Evolutionary conservation across 176 grass and related monocot genomes (phyloP).

Genomic region (Themeda triandra): DNA sequence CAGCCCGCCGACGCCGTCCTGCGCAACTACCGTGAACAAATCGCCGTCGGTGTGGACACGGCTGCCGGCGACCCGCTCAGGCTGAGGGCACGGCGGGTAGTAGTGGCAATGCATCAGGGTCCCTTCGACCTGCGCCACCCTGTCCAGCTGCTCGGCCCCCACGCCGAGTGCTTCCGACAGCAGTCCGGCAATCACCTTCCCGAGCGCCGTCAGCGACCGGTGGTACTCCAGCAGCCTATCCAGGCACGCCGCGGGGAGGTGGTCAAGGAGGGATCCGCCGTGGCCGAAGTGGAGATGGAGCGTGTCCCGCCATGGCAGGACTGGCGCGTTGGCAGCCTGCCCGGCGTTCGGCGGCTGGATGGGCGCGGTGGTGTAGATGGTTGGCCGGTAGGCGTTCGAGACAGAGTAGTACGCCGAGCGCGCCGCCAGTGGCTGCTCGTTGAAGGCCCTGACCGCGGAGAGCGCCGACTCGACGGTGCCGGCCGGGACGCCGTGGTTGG

Average conservation of each 20-base stretch:
- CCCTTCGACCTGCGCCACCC: background rate
- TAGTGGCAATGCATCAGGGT: slow-evolving; percentile 49
- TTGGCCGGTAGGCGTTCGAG: background rate
- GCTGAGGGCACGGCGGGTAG: slow-evolving; percentile 49
- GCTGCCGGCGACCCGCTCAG: slow-evolving; percentile 1
- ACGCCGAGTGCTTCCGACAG: slow-evolving; percentile 38
- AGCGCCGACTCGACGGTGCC: slow-evolving; percentile 5
- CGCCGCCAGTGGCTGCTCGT: slow-evolving; percentile 23
- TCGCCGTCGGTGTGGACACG: slow-evolving; percentile 37
- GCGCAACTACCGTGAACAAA: no score
- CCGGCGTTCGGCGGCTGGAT: background rate
- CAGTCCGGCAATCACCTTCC: slow-evolving; percentile 14
- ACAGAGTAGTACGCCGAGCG: slow-evolving; percentile 33
- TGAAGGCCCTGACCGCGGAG: slow-evolving; percentile 28
- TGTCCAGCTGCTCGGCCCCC: background rate
- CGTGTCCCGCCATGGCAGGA: slow-evolving; percentile 33
- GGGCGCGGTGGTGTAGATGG: slow-evolving; percentile 35
- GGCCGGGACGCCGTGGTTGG: background rate
- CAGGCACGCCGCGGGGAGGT: slow-evolving; percentile 11
- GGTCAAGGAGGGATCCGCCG: background rate
- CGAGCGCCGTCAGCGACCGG: background rate
- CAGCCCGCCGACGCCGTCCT: no score
- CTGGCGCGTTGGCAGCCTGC: background rate
- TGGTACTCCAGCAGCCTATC: slow-evolving; percentile 29
- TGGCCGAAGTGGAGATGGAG: slow-evolving; percentile 5